A percentile compares a stretch with the other conserved stretches of the same genome.
phyloP scores from a whole-genome alignment of 1,139 yeast species.

The Tardiomyces digboiensis region DNA sequence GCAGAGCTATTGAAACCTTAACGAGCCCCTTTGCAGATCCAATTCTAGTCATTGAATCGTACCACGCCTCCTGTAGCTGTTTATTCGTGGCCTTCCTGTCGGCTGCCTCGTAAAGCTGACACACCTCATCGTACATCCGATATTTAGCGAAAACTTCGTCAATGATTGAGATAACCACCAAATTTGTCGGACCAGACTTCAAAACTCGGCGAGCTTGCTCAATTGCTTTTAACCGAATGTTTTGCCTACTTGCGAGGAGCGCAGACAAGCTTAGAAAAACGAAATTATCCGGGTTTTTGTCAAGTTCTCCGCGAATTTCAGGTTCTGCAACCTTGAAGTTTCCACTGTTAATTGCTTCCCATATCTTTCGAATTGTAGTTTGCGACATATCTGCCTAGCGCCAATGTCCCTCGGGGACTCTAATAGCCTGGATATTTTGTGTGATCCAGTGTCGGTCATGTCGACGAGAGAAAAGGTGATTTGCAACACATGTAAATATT shows the following conservation, averaged over 20 bases:
- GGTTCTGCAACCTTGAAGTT: constrained; percentile 45
- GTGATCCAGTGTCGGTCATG: too few species aligned
- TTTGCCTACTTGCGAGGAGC: constrained; percentile 34
- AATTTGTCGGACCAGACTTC: constrained; percentile 43
- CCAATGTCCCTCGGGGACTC: too few species aligned
- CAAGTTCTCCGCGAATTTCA: constrained; percentile 39
- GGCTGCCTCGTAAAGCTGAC: constrained; percentile 34
- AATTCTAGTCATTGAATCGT: constrained; percentile 21
- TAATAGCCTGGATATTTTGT: too few species aligned
- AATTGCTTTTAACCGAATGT: constrained; percentile 37
- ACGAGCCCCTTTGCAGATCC: constrained; percentile 25
- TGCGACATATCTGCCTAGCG: neutral
- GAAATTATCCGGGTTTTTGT: constrained; percentile 45
- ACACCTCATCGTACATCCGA: constrained; percentile 20
- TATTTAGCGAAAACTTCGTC: constrained; percentile 8
- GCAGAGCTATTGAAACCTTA: constrained; percentile 26
- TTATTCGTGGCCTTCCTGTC: constrained; percentile 33
- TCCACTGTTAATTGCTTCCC: constrained; percentile 44
- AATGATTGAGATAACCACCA: constrained; percentile 41
- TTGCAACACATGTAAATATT: too few species aligned
- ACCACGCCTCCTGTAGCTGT: constrained; percentile 19
- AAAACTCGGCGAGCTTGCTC: constrained; percentile 34
- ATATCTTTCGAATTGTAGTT: constrained; percentile 8
- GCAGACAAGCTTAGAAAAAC: constrained; percentile 43
- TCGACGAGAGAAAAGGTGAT: too few species aligned